Evolutionary conservation across 176 grass and related monocot species (phyloP).

Genomic region (Alopecurus myosuroides): DNA sequence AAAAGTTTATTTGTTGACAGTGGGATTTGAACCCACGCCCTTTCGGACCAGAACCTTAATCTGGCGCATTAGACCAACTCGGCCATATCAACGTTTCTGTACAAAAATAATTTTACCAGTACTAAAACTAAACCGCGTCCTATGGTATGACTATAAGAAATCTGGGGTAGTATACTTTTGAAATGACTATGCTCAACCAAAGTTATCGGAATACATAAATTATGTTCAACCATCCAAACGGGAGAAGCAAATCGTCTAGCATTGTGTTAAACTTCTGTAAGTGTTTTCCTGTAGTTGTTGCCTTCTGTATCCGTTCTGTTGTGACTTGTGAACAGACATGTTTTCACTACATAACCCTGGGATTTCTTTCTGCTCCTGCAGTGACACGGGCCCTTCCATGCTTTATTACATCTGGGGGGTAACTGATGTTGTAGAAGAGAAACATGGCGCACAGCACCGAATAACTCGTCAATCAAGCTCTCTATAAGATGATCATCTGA

Average conservation of each 20-base stretch:
- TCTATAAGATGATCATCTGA: not conserved
- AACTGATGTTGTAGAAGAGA: not conserved
- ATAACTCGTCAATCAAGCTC: not conserved
- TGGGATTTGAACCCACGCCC: constrained; percentile 66
- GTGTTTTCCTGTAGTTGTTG: too few species aligned
- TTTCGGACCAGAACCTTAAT: constrained; percentile 65
- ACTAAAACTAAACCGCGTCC: too few species aligned
- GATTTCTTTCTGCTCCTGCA: too few species aligned
- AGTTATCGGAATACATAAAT: too few species aligned
- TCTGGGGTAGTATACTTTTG: not conserved
- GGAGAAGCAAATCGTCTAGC: not conserved
- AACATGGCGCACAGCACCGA: not conserved
- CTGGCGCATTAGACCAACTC: constrained; percentile 71
- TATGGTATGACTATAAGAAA: too few species aligned
- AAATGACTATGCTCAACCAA: not conserved
- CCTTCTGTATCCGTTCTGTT: too few species aligned
- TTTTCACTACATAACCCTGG: too few species aligned
- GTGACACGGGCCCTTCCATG: not conserved
- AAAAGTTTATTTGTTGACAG: constrained; percentile 10
- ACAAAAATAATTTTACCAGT: too few species aligned
- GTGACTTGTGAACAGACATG: too few species aligned
- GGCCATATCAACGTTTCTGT: constrained; percentile 82
- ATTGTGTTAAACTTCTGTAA: too few species aligned
- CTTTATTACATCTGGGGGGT: not conserved
- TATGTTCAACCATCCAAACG: too few species aligned